Conservation (phyloP, 1,284 basidiomycete genomes). For the Irpex lacteus region DNA sequence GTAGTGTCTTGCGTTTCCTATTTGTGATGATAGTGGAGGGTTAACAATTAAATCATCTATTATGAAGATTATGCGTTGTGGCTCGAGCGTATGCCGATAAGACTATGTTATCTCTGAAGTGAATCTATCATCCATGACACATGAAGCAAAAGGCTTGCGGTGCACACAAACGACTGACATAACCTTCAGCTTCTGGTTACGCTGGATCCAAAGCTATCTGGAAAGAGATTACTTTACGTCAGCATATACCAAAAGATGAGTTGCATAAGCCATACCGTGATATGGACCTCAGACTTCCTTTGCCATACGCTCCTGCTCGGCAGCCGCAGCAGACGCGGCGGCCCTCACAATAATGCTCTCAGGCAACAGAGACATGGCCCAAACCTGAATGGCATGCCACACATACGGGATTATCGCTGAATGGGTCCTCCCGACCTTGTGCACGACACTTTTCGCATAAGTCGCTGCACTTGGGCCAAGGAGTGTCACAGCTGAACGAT, state of each 20-base stretch:
- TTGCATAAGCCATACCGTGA: not conserved
- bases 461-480: slow-evolving; percentile 7
- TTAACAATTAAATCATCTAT: not conserved
- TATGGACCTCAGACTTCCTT: not conserved
- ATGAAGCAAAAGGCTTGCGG: too few relatives aligned
- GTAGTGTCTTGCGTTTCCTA: too few relatives aligned
- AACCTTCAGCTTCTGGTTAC: too few relatives aligned
- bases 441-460: slow-evolving; percentile 12
- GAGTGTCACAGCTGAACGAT: slow-evolving; percentile 2
- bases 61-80: not conserved
- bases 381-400: slow-evolving; percentile 13
- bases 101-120: not conserved
- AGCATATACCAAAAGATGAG: too few relatives aligned
- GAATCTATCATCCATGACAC: too few relatives aligned
- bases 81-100: not conserved
- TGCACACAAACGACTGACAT: too few relatives aligned
- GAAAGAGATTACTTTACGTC: too few relatives aligned
- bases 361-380: not conserved
- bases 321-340: slow-evolving; percentile 3
- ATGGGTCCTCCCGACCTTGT: slow-evolving; percentile 10
- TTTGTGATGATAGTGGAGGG: not conserved
- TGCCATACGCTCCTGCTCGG: slow-evolving; percentile 27
- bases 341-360: slow-evolving; percentile 2
- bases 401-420: slow-evolving; percentile 9
- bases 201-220: too few relatives aligned